Base-by-base conservation (phyloP, 805 yeast genomes). In the Saccharomyces eubayanus region DNA sequence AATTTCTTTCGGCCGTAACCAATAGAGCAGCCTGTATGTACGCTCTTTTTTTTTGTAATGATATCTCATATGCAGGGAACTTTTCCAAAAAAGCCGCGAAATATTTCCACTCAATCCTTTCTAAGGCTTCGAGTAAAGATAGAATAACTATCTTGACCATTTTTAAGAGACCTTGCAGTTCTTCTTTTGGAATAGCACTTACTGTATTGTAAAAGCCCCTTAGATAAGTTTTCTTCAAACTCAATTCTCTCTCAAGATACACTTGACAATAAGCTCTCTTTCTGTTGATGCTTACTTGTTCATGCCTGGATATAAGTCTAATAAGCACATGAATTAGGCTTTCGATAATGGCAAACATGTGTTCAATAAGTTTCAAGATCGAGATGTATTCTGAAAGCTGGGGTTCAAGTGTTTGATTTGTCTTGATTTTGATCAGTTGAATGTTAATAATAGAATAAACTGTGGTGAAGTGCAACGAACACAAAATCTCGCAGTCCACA, bases 11-110 rank as follows among this genome's bases (percentile, higher is more conserved):
- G 3, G 60, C 54, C 9, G 57, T 40, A 11, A 60, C 52, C 21
- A 65, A 47, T n/a, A 64, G 45, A 2, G 54, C 54, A 14, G 62
- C 46, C 31, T 60, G 63, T 3, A 63, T 55, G 36, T 57, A 51
- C 27, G 53, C 28, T 31, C 62, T 55, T 29, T 50, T 49, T 31
- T 31, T 53, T n/a, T 29, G 40, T 45, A 57, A 40, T 28, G 51
- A 16, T 6, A 36, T 16, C 9, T 36, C 21, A 16, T 36, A 16
- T 5, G 21, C 24, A 3, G 43, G 43, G 20, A 16, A 36, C 8
- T 36, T 36, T 36, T 16, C 43, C 24, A 36, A 21, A 6, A 36
- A 36, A 11, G 43, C 24, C 8, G 21, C 8, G 16, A 36, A 16
- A 10, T 16, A 11, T 16, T 16, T 16, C 43, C 43, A 36, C 16